A percentile compares a stretch with the other conserved stretches of the same genome.
Evolutionary conservation across 1,284 basidiomycete genomes (phyloP).

Genomic region (Pseudozyma flocculosa): DNA sequence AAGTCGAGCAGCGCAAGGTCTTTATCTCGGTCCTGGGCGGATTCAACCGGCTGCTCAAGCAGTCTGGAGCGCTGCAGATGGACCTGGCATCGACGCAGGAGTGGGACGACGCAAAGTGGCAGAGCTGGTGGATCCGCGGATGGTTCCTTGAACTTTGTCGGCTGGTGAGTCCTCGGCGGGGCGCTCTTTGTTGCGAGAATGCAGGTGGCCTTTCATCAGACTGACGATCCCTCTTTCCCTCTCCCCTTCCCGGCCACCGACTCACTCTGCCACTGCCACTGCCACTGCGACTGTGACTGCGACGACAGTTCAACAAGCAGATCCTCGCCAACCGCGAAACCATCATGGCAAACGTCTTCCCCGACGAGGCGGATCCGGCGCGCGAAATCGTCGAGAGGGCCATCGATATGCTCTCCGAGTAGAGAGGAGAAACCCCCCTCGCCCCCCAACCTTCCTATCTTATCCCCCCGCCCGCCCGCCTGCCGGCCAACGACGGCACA

Average conservation of each 20-base stretch:
- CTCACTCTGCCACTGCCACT: too few species aligned
- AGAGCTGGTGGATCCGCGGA: conserved; percentile 46
- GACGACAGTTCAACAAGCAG: conserved; percentile 30
- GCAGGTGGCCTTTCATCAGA: too few species aligned
- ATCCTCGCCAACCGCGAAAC: conserved; percentile 39
- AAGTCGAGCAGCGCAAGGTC: conserved; percentile 53
- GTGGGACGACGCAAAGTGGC: conserved; percentile 23
- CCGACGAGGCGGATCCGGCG: background rate
- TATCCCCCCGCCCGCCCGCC: too few species aligned
- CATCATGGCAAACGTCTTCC: conserved; percentile 41
- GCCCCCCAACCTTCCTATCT: too few species aligned
- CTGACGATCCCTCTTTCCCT: too few species aligned
- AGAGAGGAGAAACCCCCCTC: background rate
- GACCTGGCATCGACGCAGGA: conserved; percentile 1
- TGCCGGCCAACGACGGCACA: too few species aligned
- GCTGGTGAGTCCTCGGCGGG: conserved; percentile 5
- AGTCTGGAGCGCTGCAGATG: conserved; percentile 1
- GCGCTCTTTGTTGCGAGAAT: too few species aligned
- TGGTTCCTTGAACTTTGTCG: conserved; percentile 46
- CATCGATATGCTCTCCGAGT: conserved; percentile 27
- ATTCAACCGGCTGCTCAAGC: conserved; percentile 22
- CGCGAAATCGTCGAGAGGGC: conserved; percentile 14
- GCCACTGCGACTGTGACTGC: too few species aligned
- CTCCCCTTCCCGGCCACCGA: too few species aligned
- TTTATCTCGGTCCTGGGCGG: conserved; percentile 35